A percentile compares a stretch with the other conserved stretches of the same genome.
Conservation (phyloP, 1,139 yeast genomes). For the Yamadazyma buinensis region DNA sequence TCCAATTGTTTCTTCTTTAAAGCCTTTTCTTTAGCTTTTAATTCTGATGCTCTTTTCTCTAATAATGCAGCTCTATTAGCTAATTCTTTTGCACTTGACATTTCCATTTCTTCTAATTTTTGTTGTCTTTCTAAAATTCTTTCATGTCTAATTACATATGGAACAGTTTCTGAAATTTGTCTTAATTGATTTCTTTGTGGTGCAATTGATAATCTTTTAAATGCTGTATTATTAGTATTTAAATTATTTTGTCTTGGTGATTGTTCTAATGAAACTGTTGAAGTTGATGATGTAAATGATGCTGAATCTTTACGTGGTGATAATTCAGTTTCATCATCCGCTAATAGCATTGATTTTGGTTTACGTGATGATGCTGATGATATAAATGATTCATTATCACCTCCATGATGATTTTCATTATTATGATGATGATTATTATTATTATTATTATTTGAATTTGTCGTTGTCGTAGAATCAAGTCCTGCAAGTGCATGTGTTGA, state of each 20-base stretch:
- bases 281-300: constrained; percentile 30
- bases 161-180: constrained; percentile 77
- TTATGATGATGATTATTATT: constrained; percentile 11
- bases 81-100: constrained; percentile 70
- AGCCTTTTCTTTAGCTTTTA: constrained; percentile 61
- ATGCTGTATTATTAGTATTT: constrained; percentile 43
- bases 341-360: constrained; percentile 33
- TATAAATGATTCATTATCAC: constrained; percentile 20
- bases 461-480: neutral
- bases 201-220: constrained; percentile 53
- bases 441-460: neutral
- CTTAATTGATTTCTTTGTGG: constrained; percentile 69
- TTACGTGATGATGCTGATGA: constrained; percentile 23
- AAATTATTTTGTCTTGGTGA: constrained; percentile 13
- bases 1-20: constrained; percentile 37
- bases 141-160: constrained; percentile 75
- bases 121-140: constrained; percentile 71
- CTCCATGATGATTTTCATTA: constrained; percentile 6
- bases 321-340: constrained; percentile 15
- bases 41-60: constrained; percentile 70
- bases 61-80: constrained; percentile 70
- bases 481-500: constrained; percentile 7
- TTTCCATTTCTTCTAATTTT: constrained; percentile 73
- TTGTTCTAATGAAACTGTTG: constrained; percentile 26
- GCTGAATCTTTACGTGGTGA: constrained; percentile 26